Conservation (phyloP, 1,139 yeast genomes). For the Blastobotrys serpentis region DNA sequence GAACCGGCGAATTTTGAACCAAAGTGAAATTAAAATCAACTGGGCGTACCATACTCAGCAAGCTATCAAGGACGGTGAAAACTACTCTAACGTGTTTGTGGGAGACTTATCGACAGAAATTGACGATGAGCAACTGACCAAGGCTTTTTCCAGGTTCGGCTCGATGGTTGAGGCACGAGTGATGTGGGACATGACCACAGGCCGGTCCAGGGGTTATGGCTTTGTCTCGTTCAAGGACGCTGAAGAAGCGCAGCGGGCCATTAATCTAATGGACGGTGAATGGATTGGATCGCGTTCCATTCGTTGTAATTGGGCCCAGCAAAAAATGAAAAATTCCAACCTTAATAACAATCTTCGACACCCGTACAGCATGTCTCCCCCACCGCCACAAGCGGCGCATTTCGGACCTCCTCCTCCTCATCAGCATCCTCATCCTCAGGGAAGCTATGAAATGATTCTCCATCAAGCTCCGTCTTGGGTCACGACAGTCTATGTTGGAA, state of each 20-base stretch:
- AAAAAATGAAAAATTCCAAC: not conserved
- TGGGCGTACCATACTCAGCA: conserved; percentile 83
- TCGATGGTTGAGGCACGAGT: conserved; percentile 83
- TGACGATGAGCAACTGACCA: conserved; percentile 67
- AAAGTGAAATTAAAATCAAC: conserved; percentile 58
- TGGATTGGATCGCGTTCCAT: conserved; percentile 71
- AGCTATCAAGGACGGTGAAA: conserved; percentile 49
- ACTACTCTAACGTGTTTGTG: conserved; percentile 68
- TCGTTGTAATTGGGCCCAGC: conserved; percentile 84
- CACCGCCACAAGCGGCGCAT: conserved; percentile 3
- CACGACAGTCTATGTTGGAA: conserved; percentile 87
- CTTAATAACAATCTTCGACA: not conserved
- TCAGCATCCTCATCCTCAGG: not conserved
- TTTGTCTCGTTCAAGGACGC: conserved; percentile 75
- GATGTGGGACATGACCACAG: conserved; percentile 97
- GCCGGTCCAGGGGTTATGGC: conserved; percentile 88
- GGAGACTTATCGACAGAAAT: conserved; percentile 86
- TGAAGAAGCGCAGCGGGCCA: conserved; percentile 71
- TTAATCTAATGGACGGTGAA: conserved; percentile 72
- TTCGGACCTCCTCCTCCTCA: not conserved
- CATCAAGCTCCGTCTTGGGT: conserved; percentile 81
- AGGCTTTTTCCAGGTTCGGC: conserved; percentile 58
- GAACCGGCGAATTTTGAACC: conserved; percentile 48
- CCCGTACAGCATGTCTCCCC: conserved; percentile 32
- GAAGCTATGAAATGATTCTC: conserved; percentile 58